These are phyloP conservation scores for Trypanosoma avium DNA, from an alignment of 208 protist genomes.

Conservation along the genomic window DNA sequence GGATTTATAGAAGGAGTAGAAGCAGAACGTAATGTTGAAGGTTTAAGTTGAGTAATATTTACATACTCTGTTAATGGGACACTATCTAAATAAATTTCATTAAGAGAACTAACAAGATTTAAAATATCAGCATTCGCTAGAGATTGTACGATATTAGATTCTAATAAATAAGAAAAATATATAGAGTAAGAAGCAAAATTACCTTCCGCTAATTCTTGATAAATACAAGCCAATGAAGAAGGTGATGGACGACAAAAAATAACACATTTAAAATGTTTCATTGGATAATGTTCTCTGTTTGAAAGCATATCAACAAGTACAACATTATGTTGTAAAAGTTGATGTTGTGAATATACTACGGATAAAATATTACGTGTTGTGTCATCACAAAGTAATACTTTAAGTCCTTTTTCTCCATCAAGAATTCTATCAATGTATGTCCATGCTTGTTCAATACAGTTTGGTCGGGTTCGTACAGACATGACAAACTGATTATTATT, in stretches of 20 bases:
- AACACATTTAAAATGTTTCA: slow-evolving; percentile 94
- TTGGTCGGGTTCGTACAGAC: slow-evolving; percentile 34
- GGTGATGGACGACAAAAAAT: slow-evolving; percentile 91
- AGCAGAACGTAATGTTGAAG: slow-evolving; percentile 36
- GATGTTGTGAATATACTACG: slow-evolving; percentile 94
- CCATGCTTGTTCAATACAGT: slow-evolving; percentile 80
- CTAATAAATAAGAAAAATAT: slow-evolving; percentile 94
- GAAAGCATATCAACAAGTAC: slow-evolving; percentile 96
- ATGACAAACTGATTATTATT: neutral
- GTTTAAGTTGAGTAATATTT: slow-evolving; percentile 67
- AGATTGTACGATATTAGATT: slow-evolving; percentile 74
- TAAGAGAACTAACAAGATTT: slow-evolving; percentile 89
- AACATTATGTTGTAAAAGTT: slow-evolving; percentile 97
- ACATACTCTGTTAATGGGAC: slow-evolving; percentile 88
- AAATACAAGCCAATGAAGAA: slow-evolving; percentile 82
- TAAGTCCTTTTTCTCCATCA: slow-evolving; percentile 64
- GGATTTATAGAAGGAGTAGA: slow-evolving; percentile 59
- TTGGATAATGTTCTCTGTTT: slow-evolving; percentile 81
- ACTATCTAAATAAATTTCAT: slow-evolving; percentile 95
- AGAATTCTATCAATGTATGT: slow-evolving; percentile 74
- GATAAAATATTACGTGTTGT: slow-evolving; percentile 92
- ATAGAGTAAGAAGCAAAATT: slow-evolving; percentile 83
- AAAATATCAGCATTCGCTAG: slow-evolving; percentile 95
- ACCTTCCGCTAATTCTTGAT: slow-evolving; percentile 92
- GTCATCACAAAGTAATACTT: slow-evolving; percentile 96